Evolutionary conservation across 2,329 filamentous ascomycete species (phyloP), one percentile per base, ranked within the genome.

Genomic region (Pestalotiopsis sp.): DNA sequence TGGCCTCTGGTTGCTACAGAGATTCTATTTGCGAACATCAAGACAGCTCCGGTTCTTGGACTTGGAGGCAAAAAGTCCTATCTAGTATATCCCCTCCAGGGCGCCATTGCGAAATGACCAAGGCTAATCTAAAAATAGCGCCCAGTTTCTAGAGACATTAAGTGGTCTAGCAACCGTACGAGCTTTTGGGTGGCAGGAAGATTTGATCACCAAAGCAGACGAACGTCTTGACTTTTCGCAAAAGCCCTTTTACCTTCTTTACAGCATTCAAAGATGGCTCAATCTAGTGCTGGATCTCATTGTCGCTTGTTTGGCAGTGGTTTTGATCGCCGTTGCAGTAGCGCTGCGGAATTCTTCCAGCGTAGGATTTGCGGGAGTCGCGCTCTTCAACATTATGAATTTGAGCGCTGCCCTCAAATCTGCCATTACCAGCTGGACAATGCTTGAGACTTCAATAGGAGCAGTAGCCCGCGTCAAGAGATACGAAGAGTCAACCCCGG

Each of bases 21-120:
- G 74, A 64, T 80, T 82, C 74, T 86, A 86, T 70, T 78, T 86
- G 3, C 80, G 78, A n/a, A 85, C 83, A 6, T 83, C 82, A 4
- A 79, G 83, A 4, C 83, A 85, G 68, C 72, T 86, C 17, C 78
- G 84, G 23, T 79, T 83, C 56, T 77, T 85, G 7, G 83, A 85
- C 65, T 73, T 85, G 3, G 83, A 85, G 72, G 76, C 79, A 20
- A 80, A 81, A 71, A 78, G 79, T 3, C 82, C 83, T 4, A 75
- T 85, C 12, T 85, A 81, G 67, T 67, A 60, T 23, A 36, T 61
- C 31, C 25, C 38, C 27, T 39, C 25, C 59, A 17, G 20, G n/a
- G 27, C 38, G 36, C 9, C 14, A 23, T n/a, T 25, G 13, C 9
- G 27, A 27, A 11, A 9, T 23, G 12, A n/a, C 23, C 3, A 13